Evolutionary conservation across 257 asterid genomes (phyloP).

Genomic region (Thymus quinquecostatus): DNA sequence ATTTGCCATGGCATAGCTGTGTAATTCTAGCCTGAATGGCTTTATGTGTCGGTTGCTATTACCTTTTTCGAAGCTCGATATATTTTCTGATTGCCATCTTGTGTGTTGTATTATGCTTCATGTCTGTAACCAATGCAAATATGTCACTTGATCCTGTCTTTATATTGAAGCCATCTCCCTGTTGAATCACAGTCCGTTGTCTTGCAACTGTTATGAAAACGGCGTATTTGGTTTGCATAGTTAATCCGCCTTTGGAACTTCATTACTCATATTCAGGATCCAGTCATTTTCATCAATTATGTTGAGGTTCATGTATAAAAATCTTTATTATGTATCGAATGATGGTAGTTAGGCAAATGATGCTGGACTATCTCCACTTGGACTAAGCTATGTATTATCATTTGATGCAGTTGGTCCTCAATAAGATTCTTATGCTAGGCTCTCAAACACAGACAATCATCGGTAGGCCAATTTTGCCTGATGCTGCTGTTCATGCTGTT

Average conservation of each 20-base stretch:
- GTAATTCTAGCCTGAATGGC: not conserved
- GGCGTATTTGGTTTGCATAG: not conserved
- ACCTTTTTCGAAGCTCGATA: slow-evolving; percentile 14
- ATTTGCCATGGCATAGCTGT: slow-evolving; percentile 11
- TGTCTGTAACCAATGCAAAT: not conserved
- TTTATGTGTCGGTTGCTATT: not conserved
- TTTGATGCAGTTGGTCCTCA: slow-evolving; percentile 68
- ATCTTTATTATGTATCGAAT: slow-evolving; percentile 15
- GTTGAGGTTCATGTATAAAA: slow-evolving; percentile 7
- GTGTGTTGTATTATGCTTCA: not conserved
- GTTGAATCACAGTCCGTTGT: not conserved
- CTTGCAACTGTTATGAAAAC: slow-evolving; percentile 2
- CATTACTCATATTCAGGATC: not conserved
- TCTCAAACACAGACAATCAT: slow-evolving; percentile 72
- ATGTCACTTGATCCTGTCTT: not conserved
- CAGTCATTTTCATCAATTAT: slow-evolving; percentile 13
- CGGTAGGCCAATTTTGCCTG: slow-evolving; percentile 90
- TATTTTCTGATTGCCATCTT: slow-evolving; percentile 3
- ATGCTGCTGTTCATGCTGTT: slow-evolving; percentile 93
- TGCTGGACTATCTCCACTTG: slow-evolving; percentile 7
- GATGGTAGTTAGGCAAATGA: slow-evolving; percentile 12
- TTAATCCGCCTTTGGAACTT: not conserved
- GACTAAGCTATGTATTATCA: slow-evolving; percentile 24
- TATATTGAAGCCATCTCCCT: not conserved
- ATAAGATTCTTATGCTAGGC: slow-evolving; percentile 89